Evolutionary conservation across 2,329 filamentous ascomycete genomes (phyloP).

Genomic region (Lasiodiplodia theobromae): DNA sequence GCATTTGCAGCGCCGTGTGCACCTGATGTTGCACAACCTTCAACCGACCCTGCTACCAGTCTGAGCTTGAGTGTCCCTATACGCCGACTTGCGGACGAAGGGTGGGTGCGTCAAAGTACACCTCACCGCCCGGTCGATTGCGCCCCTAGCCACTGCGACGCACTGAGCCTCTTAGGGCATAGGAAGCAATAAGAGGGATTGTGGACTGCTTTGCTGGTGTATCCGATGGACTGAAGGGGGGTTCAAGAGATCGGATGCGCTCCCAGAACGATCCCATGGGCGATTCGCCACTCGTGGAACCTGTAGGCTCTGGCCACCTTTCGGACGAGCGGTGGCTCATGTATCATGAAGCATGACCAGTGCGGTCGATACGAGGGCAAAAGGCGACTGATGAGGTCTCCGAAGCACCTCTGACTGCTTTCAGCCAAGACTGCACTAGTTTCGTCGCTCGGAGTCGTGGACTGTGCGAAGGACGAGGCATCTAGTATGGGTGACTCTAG

Average conservation of each 20-base stretch:
- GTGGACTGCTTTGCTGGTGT: not conserved
- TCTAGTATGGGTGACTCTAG: not conserved
- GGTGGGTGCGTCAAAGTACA: not conserved
- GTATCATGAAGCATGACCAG: not conserved
- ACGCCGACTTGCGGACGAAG: not conserved
- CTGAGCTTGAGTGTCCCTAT: not conserved
- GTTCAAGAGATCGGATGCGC: not conserved
- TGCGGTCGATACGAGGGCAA: not conserved
- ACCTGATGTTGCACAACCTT: conserved; percentile 1
- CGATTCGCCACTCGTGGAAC: not conserved
- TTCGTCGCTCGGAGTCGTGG: not conserved
- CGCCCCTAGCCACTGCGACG: not conserved
- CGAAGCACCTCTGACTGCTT: not conserved
- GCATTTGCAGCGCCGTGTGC: conserved; percentile 12
- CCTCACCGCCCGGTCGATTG: not conserved
- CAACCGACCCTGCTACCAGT: not conserved
- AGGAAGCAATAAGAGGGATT: not conserved
- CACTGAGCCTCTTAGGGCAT: not conserved
- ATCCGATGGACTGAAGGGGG: not conserved
- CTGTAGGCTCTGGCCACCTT: not conserved
- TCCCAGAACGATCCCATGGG: not conserved
- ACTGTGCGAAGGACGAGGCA: not conserved
- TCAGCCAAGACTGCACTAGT: not conserved
- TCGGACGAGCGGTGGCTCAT: not conserved
- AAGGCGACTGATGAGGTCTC: not conserved